Evolutionary conservation across 805 yeast species (phyloP), one percentile per base, ranked within the genome.

Genomic region (Ogataea zsoltii): DNA sequence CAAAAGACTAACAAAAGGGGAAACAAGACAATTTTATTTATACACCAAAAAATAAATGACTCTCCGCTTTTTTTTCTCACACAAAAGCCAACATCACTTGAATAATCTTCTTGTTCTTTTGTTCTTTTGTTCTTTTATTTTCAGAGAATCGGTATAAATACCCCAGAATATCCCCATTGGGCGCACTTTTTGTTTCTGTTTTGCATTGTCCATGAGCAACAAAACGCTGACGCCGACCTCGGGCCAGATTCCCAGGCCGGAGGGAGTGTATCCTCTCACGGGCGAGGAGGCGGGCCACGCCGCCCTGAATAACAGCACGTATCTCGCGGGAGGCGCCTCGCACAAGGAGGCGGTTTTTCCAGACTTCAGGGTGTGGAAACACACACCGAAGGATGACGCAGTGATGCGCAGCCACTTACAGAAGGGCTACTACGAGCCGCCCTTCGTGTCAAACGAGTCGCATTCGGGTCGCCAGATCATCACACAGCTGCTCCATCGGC

Each of bases 291-390:
- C 13, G 13, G 31, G 31, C 15, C 25, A 23, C 16, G 14, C 26
- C 15, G 38, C 17, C 16, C 35, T 30, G 28, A 7, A 13, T 18
- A 21, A 17, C 33, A 42, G 14, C 14, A 9, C 33, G 11, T 31
- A 14, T 38, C 16, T 14, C 23, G 13, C 41, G 13, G 36, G 28
- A 16, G 13, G 38, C n/a, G 10, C 32, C 33, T 3, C 14, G 4
- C 44, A 39, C 15, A 53, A 46, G 25, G 57, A 53, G 28, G 44
- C 51, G 4, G 50, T 61, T 7, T 85, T 76, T 54, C 96, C 96
- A 0, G 96, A 87, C 61, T 86, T 79, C 59, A 66, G 64, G 32
- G 84, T 89, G 0, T 88, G 95, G 94, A 67, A 68, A 32, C 88
- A 82, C 55, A 72, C 75, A 5, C 51, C 70, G 9, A 70, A 69